These are phyloP conservation scores for Otatea glauca DNA, from an alignment of 176 grass and related monocot species.

Conservation along the genomic window DNA sequence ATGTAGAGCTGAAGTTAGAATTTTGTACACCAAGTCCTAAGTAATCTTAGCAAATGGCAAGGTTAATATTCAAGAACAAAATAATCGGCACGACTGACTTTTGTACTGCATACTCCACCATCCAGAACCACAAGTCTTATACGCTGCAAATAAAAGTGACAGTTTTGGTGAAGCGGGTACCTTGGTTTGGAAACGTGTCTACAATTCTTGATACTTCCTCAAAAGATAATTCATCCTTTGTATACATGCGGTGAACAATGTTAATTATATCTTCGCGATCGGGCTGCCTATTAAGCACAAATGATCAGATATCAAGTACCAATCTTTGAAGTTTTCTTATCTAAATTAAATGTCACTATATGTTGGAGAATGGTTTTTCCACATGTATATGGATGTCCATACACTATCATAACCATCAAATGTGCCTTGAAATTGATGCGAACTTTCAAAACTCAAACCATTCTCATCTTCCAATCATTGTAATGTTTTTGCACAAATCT, in stretches of 20 bases:
- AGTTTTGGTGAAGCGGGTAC: constrained; percentile 44
- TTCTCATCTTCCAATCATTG: no score
- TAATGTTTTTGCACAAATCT: no score
- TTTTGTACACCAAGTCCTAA: neutral
- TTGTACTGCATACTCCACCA: neutral
- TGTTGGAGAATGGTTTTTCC: no score
- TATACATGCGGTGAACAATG: constrained; percentile 88
- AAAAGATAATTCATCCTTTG: constrained; percentile 73
- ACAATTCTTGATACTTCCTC: constrained; percentile 75
- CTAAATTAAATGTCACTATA: neutral
- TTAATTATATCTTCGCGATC: constrained; percentile 86
- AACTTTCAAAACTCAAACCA: no score
- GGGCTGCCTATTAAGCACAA: constrained; percentile 73
- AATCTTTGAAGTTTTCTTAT: neutral
- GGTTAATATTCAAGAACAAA: neutral
- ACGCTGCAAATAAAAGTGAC: neutral
- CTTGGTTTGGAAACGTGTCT: constrained; percentile 88
- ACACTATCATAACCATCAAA: no score
- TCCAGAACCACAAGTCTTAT: neutral
- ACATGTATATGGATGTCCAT: no score
- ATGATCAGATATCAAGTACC: constrained; percentile 1
- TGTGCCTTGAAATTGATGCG: no score
- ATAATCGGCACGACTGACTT: neutral
- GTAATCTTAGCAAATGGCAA: neutral
- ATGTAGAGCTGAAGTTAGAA: constrained; percentile 13